Evolutionary conservation across 768 basidiomycete species (phyloP).

Genomic region (Heimioporus sp.): DNA sequence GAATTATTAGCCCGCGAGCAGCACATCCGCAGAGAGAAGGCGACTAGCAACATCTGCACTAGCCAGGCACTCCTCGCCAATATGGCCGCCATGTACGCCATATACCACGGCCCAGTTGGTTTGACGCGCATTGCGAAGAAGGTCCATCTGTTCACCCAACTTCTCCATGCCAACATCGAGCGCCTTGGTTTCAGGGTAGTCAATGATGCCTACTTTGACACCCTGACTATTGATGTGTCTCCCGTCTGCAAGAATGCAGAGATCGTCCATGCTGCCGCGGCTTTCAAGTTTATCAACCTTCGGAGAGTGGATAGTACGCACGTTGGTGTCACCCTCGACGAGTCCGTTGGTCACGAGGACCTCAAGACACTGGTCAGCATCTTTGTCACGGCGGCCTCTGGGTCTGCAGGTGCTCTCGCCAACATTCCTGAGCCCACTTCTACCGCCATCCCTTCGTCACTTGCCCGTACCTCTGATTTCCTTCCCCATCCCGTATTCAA

Average conservation of each 20-base stretch:
- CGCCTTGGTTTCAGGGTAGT: conserved; percentile 69
- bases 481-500: conserved; percentile 92
- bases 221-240: conserved; percentile 75
- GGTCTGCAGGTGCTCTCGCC: conserved; percentile 43
- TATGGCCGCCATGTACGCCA: conserved; percentile 98
- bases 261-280: conserved; percentile 67
- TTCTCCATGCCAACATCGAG: conserved; percentile 67
- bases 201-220: conserved; percentile 88
- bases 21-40: conserved; percentile 96
- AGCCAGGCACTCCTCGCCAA: conserved; percentile 97
- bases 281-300: conserved; percentile 74
- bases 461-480: conserved; percentile 65
- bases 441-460: conserved; percentile 47
- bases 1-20: conserved; percentile 77
- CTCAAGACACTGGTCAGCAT: conserved; percentile 76
- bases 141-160: conserved; percentile 84
- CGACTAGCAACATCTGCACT: conserved; percentile 98
- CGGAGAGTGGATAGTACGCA: conserved; percentile 68
- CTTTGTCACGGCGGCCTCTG: conserved; percentile 67
- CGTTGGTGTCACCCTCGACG: conserved; percentile 91
- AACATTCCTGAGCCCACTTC: conserved; percentile 43
- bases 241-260: conserved; percentile 52
- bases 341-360: conserved; percentile 77
- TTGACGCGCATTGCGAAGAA: conserved; percentile 82
- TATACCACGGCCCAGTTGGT: conserved; percentile 92